Base-by-base conservation (phyloP, 148 eudicot genomes). In the Rhododendron henanense region DNA sequence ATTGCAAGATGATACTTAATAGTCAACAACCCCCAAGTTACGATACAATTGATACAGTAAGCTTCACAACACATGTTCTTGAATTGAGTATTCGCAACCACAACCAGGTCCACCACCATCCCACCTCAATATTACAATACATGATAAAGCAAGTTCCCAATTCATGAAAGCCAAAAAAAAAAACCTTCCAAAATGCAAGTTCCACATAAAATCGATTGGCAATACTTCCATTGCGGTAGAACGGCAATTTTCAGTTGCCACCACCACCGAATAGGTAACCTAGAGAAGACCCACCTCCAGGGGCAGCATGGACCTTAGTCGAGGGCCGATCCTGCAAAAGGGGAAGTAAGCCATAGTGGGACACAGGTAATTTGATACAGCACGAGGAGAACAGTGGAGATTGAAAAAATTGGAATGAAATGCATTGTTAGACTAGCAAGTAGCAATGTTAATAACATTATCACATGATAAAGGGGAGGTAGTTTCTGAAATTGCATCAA, bases 291-390 rank as follows among this genome's bases (percentile, higher is more conserved):
- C 92, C 92, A 59, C 92, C 92, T 35, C 92, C 92, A 15, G 90
- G 92, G 28, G 90, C 92, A 79, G 90, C 88, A 75, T 87, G 89
- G n/a, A 90, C 89, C 82, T 90, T 90, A 23, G 92, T 90, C 8
- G 90, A 90, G 31, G 95, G 95, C 75, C 94, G 94, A 82, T 93
- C 95, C 95, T 93, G 89, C 86, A 86, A 19, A 39, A 78, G 0
- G 19, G 57, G 81, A 47, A 80, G 41, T 1, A 28, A 50, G 61
- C 15, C 63, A 16, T 28, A 51, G 14, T 80, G 65, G 33, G 61
- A 48, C 47, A 50, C 16, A 1, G 82, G 53, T 15, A 25, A 18
- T 79, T 50, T 79, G 41, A 79, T 79, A 51, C 63, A 13, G 10
- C 10, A 76, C 0, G 15, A 78, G 21, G 1, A 82, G 10, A 84